A percentile compares a stretch with the other conserved stretches of the same genome.
phyloP scores from a whole-genome alignment of 306 rosid species.

The Gynostemma pentaphyllum region DNA sequence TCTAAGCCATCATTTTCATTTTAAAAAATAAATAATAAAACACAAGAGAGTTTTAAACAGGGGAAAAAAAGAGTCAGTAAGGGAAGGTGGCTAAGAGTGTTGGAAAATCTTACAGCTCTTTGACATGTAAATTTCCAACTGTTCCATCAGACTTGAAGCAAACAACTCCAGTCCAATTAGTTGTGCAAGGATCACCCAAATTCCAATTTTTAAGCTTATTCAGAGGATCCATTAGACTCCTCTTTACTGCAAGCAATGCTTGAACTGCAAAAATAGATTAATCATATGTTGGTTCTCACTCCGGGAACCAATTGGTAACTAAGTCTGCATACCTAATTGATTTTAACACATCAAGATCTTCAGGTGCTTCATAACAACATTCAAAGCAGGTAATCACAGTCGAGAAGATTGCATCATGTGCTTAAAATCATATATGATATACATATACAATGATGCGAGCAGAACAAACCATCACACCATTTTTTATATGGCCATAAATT shows the following conservation, averaged over 20 bases:
- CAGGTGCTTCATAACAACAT: background rate
- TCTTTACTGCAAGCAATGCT: constrained; percentile 47
- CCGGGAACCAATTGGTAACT: no score
- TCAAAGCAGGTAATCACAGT: background rate
- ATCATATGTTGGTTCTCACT: no score
- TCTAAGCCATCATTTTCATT: background rate
- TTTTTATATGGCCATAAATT: background rate
- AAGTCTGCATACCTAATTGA: no score
- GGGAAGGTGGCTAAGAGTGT: background rate
- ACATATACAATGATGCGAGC: background rate
- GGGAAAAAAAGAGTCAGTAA: background rate
- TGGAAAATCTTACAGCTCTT: constrained; percentile 42
- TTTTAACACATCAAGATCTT: constrained; percentile 5
- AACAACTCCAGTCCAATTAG: constrained; percentile 59
- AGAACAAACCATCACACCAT: background rate
- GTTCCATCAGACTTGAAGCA: constrained; percentile 21
- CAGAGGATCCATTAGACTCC: constrained; percentile 47
- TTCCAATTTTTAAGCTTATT: constrained; percentile 41
- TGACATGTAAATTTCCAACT: constrained; percentile 52
- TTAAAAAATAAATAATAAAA: background rate
- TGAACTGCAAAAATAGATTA: constrained; percentile 39
- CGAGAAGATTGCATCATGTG: background rate
- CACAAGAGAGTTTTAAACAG: background rate
- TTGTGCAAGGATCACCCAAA: constrained; percentile 58
- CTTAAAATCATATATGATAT: background rate